These are phyloP conservation scores for Diaporthe sp. DNA, from an alignment of 2,329 filamentous ascomycete species.

Conservation along the genomic window DNA sequence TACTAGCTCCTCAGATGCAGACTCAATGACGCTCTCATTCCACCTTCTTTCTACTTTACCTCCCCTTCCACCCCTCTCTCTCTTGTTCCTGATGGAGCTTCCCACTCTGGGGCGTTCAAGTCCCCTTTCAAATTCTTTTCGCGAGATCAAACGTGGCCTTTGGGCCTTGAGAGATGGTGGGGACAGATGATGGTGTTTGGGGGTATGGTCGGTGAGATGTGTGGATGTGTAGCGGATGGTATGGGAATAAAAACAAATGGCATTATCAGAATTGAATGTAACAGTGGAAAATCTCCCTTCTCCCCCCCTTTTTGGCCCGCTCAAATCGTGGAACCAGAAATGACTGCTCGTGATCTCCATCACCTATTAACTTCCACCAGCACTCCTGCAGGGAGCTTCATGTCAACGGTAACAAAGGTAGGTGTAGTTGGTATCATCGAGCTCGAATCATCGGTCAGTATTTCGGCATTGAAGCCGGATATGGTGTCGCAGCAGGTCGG, in stretches of 20 bases:
- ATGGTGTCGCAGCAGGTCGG: neutral
- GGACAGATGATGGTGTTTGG: neutral
- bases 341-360: slow-evolving; percentile 23
- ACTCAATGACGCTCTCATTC: slow-evolving; percentile 11
- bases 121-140: neutral
- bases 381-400: slow-evolving; percentile 3
- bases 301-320: neutral
- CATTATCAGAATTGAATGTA: slow-evolving; percentile 41
- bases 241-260: slow-evolving; percentile 35
- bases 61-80: neutral
- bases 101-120: neutral
- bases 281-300: slow-evolving; percentile 22
- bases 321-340: slow-evolving; percentile 31
- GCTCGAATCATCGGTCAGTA: neutral
- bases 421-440: slow-evolving; percentile 19
- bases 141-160: slow-evolving; percentile 1
- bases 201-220: neutral
- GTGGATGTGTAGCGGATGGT: slow-evolving; percentile 17
- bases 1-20: slow-evolving; percentile 30
- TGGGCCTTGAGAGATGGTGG: neutral
- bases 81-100: neutral
- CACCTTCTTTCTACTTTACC: slow-evolving; percentile 2
- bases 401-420: neutral
- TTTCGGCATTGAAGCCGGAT: neutral
- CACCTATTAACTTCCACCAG: slow-evolving; percentile 21